A percentile compares a stretch with the other conserved stretches of the same genome.
Conservation (phyloP, 768 basidiomycete genomes). For the Leccinum uliginosum region DNA sequence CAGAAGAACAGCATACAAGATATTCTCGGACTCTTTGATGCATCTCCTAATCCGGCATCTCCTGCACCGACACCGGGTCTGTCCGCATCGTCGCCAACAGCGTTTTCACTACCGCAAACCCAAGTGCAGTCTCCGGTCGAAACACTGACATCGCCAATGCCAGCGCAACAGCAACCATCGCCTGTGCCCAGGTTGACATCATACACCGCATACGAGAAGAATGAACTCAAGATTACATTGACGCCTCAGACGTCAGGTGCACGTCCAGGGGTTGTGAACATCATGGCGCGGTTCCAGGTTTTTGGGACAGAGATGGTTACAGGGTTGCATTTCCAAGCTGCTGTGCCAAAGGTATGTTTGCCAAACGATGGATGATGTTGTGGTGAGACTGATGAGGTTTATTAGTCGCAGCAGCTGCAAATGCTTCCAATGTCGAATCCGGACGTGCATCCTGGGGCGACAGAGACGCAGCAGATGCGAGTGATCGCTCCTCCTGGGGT, state of each 20-base stretch:
- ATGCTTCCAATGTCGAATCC: conserved; percentile 97
- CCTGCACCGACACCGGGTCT: conserved; percentile 11
- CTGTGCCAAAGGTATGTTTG: conserved; percentile 80
- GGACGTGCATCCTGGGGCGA: conserved; percentile 67
- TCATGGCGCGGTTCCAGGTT: conserved; percentile 83
- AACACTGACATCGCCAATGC: conserved; percentile 30
- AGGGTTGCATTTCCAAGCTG: conserved; percentile 91
- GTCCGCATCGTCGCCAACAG: conserved; percentile 33
- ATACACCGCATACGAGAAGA: conserved; percentile 90
- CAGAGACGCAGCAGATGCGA: conserved; percentile 95
- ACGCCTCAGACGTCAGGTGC: conserved; percentile 79
- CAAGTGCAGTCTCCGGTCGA: conserved; percentile 30
- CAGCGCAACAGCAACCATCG: conserved; percentile 30
- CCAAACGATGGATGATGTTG: neutral
- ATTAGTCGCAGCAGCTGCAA: conserved; percentile 90
- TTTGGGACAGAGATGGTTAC: conserved; percentile 48
- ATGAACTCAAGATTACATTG: conserved; percentile 82
- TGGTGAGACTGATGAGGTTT: neutral
- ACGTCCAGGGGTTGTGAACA: conserved; percentile 87
- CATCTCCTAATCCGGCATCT: conserved; percentile 35
- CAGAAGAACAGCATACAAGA: conserved; percentile 73
- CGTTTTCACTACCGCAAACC: conserved; percentile 37
- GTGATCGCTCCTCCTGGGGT: conserved; percentile 86
- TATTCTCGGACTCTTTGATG: conserved; percentile 85
- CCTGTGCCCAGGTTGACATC: conserved; percentile 52